Evolutionary conservation across 1,284 basidiomycete species (phyloP).

Genomic region (Cryptococcus sp.): DNA sequence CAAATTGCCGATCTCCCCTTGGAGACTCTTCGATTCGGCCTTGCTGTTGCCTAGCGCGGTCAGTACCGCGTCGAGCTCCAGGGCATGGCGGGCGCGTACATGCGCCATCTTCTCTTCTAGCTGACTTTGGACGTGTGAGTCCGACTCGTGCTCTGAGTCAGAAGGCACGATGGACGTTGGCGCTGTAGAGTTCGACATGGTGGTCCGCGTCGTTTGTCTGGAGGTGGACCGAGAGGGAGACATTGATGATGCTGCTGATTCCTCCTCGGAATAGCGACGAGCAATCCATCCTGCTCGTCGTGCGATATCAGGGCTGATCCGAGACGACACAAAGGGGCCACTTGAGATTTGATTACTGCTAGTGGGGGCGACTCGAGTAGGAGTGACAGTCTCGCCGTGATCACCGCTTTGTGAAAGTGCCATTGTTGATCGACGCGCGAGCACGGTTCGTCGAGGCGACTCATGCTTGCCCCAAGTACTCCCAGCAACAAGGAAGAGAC

Average conservation of each 20-base stretch:
- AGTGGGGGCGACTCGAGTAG: constrained; percentile 1
- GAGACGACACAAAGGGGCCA: constrained; percentile 14
- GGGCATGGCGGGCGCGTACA: constrained; percentile 28
- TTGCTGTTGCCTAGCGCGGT: constrained; percentile 50
- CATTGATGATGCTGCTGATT: constrained; percentile 1
- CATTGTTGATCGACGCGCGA: background rate
- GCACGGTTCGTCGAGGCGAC: background rate
- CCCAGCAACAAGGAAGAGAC: background rate
- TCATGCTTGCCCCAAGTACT: background rate
- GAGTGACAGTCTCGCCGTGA: background rate
- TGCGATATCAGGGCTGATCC: constrained; percentile 22
- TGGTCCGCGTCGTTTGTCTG: background rate
- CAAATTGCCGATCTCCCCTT: constrained; percentile 62
- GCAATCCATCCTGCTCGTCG: constrained; percentile 15
- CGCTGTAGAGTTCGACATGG: background rate
- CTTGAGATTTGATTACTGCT: background rate
- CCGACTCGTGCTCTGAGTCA: background rate
- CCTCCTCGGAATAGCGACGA: background rate
- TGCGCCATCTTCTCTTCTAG: constrained; percentile 3
- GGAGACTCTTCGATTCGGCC: constrained; percentile 58
- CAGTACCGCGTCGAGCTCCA: constrained; percentile 39
- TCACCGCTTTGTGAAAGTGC: background rate
- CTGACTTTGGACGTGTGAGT: background rate
- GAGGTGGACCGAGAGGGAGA: background rate
- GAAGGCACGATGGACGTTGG: background rate